Evolutionary conservation across 495 filamentous ascomycete species (phyloP), one percentile per base, ranked within the genome.

Genomic region (Penicillium manginii): DNA sequence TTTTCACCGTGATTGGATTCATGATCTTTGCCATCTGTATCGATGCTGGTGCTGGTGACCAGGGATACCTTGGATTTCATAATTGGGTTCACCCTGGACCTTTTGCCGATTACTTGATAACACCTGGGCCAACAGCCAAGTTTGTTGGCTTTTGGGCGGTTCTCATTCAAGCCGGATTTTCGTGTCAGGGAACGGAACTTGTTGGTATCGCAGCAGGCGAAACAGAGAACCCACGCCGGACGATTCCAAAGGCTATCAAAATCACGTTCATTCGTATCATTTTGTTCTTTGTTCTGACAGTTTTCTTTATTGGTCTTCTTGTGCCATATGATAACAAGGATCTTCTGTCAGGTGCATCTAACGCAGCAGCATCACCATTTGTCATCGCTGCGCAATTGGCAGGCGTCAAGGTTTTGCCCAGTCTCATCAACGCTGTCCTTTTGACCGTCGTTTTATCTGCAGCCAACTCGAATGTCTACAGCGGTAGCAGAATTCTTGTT

Each of bases 401-500:
- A 4, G 77, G 82, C 8, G 83, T 92, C 60, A 73, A 74, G 33
- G 78, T 79, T 15, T 78, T 91, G 9, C 86, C 84, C 14, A 78
- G 82, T 46, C 83, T 91, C 56, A 86, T 92, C 71, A 92, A 91
- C 72, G 88, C 83, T 3, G 82, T 87, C 31, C 78, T 90, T 29
- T 68, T 89, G 56, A 88, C 78, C 37, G 83, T 84, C 1, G 86
- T 85, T 4, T 74, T 83, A 37, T 88, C 84, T 5, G 81, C 84
- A 3, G 88, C 84, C 48, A 92, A 92, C 65, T 83, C 86, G 4
- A 88, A 87, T 74, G 77, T 90, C 56, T 92, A 89, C 69, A 88
- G 84, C 2, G 82, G 81, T 35, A 81, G 78, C 58, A 83, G 85
- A 40, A 81, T 85, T 32, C 65, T 88, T 10, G 68, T 82, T 42